Percentiles rank a stretch among this genome's conserved stretches.
These are phyloP conservation scores for Agrocybe pediades DNA, from an alignment of 768 basidiomycete genomes.

Conservation along the genomic window DNA sequence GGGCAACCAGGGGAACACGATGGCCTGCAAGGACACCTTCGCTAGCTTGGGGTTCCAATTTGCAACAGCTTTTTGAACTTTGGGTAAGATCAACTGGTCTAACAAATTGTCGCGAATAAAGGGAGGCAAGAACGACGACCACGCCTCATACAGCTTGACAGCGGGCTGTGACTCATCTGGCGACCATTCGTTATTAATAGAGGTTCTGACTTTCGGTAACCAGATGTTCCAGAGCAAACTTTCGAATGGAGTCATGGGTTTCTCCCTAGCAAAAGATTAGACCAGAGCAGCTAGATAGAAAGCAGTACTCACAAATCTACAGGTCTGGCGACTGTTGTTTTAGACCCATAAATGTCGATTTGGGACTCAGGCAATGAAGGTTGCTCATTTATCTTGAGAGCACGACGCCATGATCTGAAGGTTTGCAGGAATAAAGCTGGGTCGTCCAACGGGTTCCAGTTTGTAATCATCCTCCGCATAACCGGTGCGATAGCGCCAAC, in stretches of 20 bases:
- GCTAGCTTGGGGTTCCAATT: constrained; percentile 77
- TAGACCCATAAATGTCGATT: constrained; percentile 61
- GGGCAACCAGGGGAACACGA: constrained; percentile 97
- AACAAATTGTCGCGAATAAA: constrained; percentile 95
- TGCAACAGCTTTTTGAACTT: constrained; percentile 79
- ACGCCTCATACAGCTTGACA: constrained; percentile 82
- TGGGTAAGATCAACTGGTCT: constrained; percentile 94
- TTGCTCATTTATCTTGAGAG: constrained; percentile 61
- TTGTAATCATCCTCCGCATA: constrained; percentile 70
- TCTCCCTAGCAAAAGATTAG: constrained; percentile 39
- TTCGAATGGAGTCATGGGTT: constrained; percentile 93
- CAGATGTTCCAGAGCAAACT: constrained; percentile 92
- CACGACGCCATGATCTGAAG: constrained; percentile 71
- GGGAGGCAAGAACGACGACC: constrained; percentile 84
- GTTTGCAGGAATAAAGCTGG: constrained; percentile 64
- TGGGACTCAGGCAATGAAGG: constrained; percentile 42
- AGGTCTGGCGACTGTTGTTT: constrained; percentile 29
- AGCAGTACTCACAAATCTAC: constrained; percentile 37
- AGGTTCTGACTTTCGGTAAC: constrained; percentile 92
- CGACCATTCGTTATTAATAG: constrained; percentile 94
- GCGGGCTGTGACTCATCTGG: constrained; percentile 73
- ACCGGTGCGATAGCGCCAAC: constrained; percentile 89
- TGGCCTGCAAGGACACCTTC: constrained; percentile 63
- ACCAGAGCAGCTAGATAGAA: constrained; percentile 2
- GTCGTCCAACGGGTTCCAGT: constrained; percentile 86